phyloP scores from a whole-genome alignment of 2,329 filamentous ascomycete species.

The Fusarium sp. region DNA sequence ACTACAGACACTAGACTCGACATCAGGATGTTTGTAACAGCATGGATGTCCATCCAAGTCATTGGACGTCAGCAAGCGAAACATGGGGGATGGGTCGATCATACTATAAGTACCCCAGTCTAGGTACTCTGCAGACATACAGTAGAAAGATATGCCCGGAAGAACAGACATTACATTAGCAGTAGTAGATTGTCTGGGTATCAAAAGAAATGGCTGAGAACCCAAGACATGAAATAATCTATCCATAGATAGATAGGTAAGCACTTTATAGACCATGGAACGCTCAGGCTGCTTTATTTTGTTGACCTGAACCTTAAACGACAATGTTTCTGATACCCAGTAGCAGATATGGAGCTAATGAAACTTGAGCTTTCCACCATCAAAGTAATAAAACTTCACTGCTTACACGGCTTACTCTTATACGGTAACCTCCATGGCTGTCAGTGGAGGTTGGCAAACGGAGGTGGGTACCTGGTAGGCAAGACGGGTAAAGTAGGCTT shows the following conservation, averaged over 20 bases:
- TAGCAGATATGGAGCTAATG: background rate
- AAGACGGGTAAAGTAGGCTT: background rate
- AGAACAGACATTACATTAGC: background rate
- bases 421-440: background rate
- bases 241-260: background rate
- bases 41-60: slow-evolving; percentile 19
- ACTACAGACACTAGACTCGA: background rate
- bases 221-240: background rate
- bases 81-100: slow-evolving; percentile 18
- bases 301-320: background rate
- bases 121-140: background rate
- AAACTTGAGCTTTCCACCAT: background rate
- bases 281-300: background rate
- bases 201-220: background rate
- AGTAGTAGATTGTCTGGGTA: background rate
- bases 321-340: background rate
- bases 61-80: slow-evolving; percentile 15
- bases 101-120: slow-evolving; percentile 3
- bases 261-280: background rate
- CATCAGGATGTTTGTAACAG: slow-evolving; percentile 7
- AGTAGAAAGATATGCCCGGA: background rate
- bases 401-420: background rate
- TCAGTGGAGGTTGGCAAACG: background rate
- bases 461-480: background rate
- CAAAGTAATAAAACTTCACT: background rate